These are phyloP conservation scores for Nicotiana paniculata DNA, from an alignment of 257 asterid genomes.

Conservation along the genomic window DNA sequence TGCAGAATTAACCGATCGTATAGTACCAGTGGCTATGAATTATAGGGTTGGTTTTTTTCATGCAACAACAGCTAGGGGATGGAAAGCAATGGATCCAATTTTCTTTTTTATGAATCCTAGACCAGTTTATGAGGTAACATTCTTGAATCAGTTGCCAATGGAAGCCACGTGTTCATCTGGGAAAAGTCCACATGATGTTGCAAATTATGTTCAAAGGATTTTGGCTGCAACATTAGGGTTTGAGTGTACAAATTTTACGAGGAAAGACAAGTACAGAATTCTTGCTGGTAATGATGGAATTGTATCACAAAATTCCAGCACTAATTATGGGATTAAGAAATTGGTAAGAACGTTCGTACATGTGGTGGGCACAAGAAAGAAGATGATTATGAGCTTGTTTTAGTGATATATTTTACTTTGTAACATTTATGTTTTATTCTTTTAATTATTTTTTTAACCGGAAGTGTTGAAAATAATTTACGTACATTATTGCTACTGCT, in stretches of 20 bases:
- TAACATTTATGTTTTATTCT: neutral
- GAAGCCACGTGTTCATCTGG: conserved; percentile 33
- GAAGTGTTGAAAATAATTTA: neutral
- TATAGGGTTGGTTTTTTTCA: conserved; percentile 16
- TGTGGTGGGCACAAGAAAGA: neutral
- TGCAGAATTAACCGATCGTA: conserved; percentile 25
- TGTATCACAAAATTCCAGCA: neutral
- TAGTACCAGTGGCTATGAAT: conserved; percentile 28
- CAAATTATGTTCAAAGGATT: conserved; percentile 33
- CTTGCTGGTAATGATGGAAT: conserved; percentile 35
- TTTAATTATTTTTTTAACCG: neutral
- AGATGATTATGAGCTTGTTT: neutral
- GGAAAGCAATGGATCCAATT: conserved; percentile 36
- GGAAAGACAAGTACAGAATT: conserved; percentile 35
- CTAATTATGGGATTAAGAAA: conserved; percentile 7
- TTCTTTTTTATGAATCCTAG: conserved; percentile 32
- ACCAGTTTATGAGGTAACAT: conserved; percentile 29
- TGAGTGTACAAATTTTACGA: conserved; percentile 30
- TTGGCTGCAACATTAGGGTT: conserved; percentile 23
- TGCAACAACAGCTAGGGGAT: conserved; percentile 34
- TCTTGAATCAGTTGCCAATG: conserved; percentile 24
- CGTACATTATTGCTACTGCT: neutral
- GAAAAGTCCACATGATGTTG: conserved; percentile 27
- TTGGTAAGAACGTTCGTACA: neutral
- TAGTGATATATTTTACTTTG: neutral